Evolutionary conservation across 352 stramenopile species (phyloP).

Genomic region (Globisporangium nunn): DNA sequence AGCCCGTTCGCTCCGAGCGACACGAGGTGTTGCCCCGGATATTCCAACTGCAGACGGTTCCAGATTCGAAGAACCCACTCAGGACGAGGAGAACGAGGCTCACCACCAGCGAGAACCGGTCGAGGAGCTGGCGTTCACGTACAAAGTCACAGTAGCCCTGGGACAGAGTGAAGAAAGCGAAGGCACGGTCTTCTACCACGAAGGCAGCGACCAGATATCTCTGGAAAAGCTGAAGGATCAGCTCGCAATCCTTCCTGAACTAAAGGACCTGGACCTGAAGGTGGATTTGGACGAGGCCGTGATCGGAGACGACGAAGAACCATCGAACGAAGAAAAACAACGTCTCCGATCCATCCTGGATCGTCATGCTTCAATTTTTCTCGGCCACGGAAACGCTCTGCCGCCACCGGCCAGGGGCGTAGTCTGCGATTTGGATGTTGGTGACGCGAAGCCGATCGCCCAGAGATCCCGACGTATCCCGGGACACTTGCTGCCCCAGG

Average conservation of each 20-base stretch:
- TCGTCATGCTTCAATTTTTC: not conserved
- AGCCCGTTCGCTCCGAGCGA: too few species aligned
- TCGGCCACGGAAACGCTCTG: not conserved
- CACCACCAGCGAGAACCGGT: too few species aligned
- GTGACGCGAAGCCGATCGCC: not conserved
- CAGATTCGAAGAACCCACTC: too few species aligned
- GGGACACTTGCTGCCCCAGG: not conserved
- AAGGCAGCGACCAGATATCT: not conserved
- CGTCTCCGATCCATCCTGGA: not conserved
- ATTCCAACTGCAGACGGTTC: too few species aligned
- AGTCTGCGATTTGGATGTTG: slow-evolving; percentile 1
- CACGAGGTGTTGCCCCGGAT: too few species aligned
- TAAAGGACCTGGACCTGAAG: not conserved
- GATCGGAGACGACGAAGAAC: not conserved
- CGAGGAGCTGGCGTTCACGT: not conserved
- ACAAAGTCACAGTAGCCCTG: not conserved
- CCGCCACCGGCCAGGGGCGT: not conserved
- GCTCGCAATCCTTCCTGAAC: not conserved
- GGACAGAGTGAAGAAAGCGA: not conserved
- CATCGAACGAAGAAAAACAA: not conserved
- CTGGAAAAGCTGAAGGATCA: not conserved
- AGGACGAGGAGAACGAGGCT: too few species aligned
- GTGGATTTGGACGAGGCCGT: not conserved
- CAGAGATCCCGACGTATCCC: not conserved
- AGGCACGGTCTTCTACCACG: not conserved